phyloP scores from a whole-genome alignment of 805 yeast genomes.

The Phaffomyces thermotolerans region DNA sequence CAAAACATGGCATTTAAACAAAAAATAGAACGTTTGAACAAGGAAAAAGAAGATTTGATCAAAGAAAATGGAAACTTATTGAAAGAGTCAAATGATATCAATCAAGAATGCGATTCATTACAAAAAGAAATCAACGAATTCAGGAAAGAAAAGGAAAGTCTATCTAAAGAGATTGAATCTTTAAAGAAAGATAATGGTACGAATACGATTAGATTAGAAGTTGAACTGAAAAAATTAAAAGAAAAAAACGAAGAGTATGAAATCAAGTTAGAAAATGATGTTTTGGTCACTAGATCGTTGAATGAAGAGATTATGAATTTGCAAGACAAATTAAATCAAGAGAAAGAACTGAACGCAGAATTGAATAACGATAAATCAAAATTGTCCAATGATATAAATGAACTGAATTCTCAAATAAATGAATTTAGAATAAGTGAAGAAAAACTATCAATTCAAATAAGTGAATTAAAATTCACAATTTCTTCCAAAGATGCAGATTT shows the following conservation, averaged over 20 bases:
- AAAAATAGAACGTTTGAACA: conserved; percentile 26
- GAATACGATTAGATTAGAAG: conserved; percentile 21
- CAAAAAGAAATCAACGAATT: conserved; percentile 1
- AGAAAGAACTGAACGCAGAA: neutral
- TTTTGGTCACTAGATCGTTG: conserved; percentile 27
- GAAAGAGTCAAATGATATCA: conserved; percentile 4
- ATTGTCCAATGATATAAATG: neutral
- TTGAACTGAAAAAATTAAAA: conserved; percentile 33
- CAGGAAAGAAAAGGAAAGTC: conserved; percentile 35
- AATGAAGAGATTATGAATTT: conserved; percentile 33
- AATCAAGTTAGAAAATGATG: conserved; percentile 32
- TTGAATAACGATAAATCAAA: neutral
- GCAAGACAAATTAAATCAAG: neutral
- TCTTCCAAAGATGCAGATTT: neutral
- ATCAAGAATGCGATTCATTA: conserved; percentile 5
- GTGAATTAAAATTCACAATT: neutral
- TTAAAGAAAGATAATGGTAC: conserved; percentile 25
- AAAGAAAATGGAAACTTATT: conserved; percentile 20
- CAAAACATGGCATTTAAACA: conserved; percentile 31
- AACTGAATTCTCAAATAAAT: conserved; percentile 16
- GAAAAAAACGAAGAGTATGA: conserved; percentile 29
- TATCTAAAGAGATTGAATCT: conserved; percentile 50
- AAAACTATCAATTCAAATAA: neutral
- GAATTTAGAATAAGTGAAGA: conserved; percentile 2
- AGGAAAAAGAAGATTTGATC: conserved; percentile 28